A percentile compares a stretch with the other conserved stretches of the same genome.
Conservation (phyloP, 306 rosid species). For the Hylodesmum podocarpum region DNA sequence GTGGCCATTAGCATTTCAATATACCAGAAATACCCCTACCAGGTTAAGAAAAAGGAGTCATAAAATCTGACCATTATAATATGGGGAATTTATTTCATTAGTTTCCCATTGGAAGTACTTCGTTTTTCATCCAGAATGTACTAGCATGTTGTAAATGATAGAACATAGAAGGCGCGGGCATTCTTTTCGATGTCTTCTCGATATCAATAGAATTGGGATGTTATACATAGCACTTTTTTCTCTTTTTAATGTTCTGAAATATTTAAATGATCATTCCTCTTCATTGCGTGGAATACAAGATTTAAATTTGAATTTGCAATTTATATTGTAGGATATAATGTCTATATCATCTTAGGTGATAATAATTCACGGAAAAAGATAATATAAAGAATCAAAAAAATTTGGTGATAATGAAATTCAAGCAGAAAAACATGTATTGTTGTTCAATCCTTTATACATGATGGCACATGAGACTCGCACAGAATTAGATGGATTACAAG, state of each 20-base stretch:
- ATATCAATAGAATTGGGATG: conserved; percentile 26
- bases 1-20: conserved; percentile 80
- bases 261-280: conserved; percentile 1
- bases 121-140: conserved; percentile 22
- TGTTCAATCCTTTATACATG: background rate
- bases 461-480: too few species aligned
- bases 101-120: conserved; percentile 24
- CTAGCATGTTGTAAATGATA: conserved; percentile 45
- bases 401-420: too few species aligned
- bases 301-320: conserved; percentile 17
- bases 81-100: conserved; percentile 22
- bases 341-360: conserved; percentile 1
- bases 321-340: background rate
- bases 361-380: conserved; percentile 5
- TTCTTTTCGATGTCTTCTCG: conserved; percentile 36
- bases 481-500: background rate
- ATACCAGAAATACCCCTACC: conserved; percentile 88
- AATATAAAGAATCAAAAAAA: too few species aligned
- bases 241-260: conserved; percentile 7
- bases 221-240: background rate
- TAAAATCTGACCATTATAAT: conserved; percentile 30
- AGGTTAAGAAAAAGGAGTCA: conserved; percentile 61
- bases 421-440: background rate
- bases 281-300: conserved; percentile 19
- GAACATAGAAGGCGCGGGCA: conserved; percentile 26